Percentiles rank a stretch among this genome's conserved stretches.
Evolutionary conservation across 768 basidiomycete genomes (phyloP).

Genomic region (Termitomyces sp.): DNA sequence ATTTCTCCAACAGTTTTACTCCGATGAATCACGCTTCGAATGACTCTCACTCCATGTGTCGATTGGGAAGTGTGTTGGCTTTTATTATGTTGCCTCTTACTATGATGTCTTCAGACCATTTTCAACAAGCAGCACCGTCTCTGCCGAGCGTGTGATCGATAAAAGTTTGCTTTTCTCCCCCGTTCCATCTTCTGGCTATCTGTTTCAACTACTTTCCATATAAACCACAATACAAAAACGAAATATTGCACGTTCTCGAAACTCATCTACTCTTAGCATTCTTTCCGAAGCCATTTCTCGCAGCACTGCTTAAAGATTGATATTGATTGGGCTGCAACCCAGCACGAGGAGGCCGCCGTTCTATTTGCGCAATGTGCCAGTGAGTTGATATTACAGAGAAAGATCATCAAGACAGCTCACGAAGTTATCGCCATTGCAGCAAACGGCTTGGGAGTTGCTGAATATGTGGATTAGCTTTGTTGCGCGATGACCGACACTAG

Average conservation of each 20-base stretch:
- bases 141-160: background rate
- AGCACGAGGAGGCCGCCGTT: conserved; percentile 13
- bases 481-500: background rate
- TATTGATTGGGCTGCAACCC: conserved; percentile 15
- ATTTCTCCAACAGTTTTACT: too few relatives aligned
- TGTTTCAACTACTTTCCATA: background rate
- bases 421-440: conserved; percentile 15
- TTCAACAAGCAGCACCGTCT: too few relatives aligned
- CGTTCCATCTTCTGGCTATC: background rate
- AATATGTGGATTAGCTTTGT: background rate
- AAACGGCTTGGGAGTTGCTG: conserved; percentile 14
- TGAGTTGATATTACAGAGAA: background rate
- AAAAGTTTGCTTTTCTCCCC: background rate
- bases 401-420: conserved; percentile 4
- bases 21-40: too few relatives aligned
- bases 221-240: background rate
- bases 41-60: too few relatives aligned
- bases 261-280: background rate
- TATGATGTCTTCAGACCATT: too few relatives aligned
- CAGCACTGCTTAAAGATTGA: conserved; percentile 3
- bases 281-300: background rate
- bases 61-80: too few relatives aligned
- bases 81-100: too few relatives aligned
- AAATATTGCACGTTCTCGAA: background rate
- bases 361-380: conserved; percentile 1